These are phyloP conservation scores for Fraxinus pennsylvanica DNA, from an alignment of 257 asterid genomes.

Conservation along the genomic window DNA sequence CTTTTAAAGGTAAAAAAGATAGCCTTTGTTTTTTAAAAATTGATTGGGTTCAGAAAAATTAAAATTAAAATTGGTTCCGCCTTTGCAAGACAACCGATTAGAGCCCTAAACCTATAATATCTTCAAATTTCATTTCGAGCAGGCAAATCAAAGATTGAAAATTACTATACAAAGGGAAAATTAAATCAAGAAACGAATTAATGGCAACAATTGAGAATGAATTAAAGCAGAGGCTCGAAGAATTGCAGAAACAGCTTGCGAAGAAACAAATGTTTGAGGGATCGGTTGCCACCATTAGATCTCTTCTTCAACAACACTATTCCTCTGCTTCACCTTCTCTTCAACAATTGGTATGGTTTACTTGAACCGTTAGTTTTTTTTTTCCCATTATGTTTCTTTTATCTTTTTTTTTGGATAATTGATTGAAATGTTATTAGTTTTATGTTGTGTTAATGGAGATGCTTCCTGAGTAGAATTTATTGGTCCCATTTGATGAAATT, in stretches of 20 bases:
- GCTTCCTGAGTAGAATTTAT: not conserved
- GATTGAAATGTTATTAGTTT: too few relatives aligned
- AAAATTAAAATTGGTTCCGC: not conserved
- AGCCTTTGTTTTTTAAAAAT: too few relatives aligned
- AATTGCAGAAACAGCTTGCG: constrained; percentile 72
- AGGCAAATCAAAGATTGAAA: constrained; percentile 1
- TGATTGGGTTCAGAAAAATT: too few relatives aligned
- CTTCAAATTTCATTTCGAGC: not conserved
- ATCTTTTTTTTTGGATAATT: constrained; percentile 11
- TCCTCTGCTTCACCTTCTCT: constrained; percentile 76
- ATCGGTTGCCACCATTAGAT: constrained; percentile 63
- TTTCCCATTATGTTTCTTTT: not conserved
- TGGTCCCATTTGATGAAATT: constrained; percentile 11
- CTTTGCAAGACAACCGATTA: not conserved
- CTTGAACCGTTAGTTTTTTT: not conserved
- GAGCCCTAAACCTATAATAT: not conserved
- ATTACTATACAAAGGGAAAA: not conserved
- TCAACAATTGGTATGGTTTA: constrained; percentile 52
- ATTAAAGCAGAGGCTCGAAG: constrained; percentile 58
- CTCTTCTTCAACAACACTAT: constrained; percentile 71
- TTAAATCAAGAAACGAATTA: not conserved
- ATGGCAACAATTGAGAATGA: constrained; percentile 54
- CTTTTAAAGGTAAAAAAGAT: too few relatives aligned
- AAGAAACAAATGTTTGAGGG: constrained; percentile 84
- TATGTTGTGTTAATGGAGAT: not conserved